A percentile compares a stretch with the other conserved stretches of the same genome.
These are phyloP conservation scores for Cyclotella sp. DNA, from an alignment of 108 stramenopile species.

Conservation along the genomic window DNA sequence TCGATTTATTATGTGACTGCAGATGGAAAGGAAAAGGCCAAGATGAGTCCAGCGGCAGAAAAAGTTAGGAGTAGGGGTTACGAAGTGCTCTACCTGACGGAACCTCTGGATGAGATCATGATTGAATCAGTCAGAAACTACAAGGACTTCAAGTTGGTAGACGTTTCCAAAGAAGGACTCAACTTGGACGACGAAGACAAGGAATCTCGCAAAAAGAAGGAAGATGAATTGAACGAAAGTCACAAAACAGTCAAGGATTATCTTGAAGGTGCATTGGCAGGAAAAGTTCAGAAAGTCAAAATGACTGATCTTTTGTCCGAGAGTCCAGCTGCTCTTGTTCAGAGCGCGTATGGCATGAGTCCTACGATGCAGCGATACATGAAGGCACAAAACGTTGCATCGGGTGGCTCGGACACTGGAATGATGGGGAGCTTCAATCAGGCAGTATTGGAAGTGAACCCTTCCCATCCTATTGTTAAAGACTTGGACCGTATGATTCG, in stretches of 20 bases:
- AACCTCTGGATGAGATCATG: conserved; percentile 97
- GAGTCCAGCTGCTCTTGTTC: conserved; percentile 93
- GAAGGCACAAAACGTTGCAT: conserved; percentile 92
- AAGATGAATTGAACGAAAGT: conserved; percentile 73
- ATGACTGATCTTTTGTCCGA: conserved; percentile 85
- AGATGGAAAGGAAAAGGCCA: conserved; percentile 82
- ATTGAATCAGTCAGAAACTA: conserved; percentile 88
- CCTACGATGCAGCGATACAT: conserved; percentile 99
- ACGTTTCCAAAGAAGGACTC: conserved; percentile 93
- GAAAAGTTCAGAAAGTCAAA: conserved; percentile 90
- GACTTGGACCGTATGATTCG: conserved; percentile 73
- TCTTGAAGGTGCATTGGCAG: conserved; percentile 79
- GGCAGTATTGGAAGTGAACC: conserved; percentile 96
- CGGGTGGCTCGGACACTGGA: conserved; percentile 73
- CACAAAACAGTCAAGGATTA: conserved; percentile 80
- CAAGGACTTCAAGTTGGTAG: conserved; percentile 84
- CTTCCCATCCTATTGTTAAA: conserved; percentile 90
- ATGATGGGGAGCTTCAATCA: conserved; percentile 78
- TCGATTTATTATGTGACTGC: conserved; percentile 96
- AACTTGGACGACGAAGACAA: conserved; percentile 86
- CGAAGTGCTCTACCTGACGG: conserved; percentile 93
- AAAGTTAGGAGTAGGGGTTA: conserved; percentile 86
- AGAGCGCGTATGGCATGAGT: conserved; percentile 96
- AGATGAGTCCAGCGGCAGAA: conserved; percentile 93
- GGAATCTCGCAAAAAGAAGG: conserved; percentile 91